Conservation (phyloP, 352 stramenopile species). For the Phytophthora pisi region DNA sequence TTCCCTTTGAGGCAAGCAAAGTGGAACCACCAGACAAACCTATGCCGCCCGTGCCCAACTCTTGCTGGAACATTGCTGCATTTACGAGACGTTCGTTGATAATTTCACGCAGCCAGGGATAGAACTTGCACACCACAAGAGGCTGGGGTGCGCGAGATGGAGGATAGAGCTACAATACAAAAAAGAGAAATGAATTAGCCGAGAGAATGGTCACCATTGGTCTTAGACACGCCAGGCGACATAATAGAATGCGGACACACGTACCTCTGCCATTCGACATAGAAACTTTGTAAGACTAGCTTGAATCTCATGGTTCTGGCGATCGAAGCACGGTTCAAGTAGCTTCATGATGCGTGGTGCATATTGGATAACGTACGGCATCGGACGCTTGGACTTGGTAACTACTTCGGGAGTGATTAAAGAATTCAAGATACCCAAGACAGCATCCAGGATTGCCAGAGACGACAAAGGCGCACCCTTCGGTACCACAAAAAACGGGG, state of each 20-base stretch:
- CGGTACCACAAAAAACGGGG: slow-evolving; percentile 78
- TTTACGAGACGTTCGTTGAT: slow-evolving; percentile 82
- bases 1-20: slow-evolving; percentile 38
- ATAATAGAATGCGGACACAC: neutral
- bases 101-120: slow-evolving; percentile 88
- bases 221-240: neutral
- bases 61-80: slow-evolving; percentile 66
- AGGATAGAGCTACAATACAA: slow-evolving; percentile 70
- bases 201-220: neutral
- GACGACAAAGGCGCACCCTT: slow-evolving; percentile 86
- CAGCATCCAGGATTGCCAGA: slow-evolving; percentile 85
- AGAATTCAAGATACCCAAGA: slow-evolving; percentile 89
- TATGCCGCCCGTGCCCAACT: slow-evolving; percentile 28
- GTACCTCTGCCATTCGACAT: slow-evolving; percentile 73
- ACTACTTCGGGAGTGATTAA: slow-evolving; percentile 82
- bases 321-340: slow-evolving; percentile 88
- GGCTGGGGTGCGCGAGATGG: slow-evolving; percentile 69
- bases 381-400: slow-evolving; percentile 63
- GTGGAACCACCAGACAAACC: slow-evolving; percentile 14
- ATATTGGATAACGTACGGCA: slow-evolving; percentile 89
- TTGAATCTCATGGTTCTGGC: slow-evolving; percentile 83
- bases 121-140: slow-evolving; percentile 86
- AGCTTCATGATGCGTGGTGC: slow-evolving; percentile 90
- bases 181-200: slow-evolving; percentile 1
- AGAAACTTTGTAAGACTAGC: slow-evolving; percentile 71